Conservation (phyloP, 257 asterid genomes). For the Solanum tarijense region DNA sequence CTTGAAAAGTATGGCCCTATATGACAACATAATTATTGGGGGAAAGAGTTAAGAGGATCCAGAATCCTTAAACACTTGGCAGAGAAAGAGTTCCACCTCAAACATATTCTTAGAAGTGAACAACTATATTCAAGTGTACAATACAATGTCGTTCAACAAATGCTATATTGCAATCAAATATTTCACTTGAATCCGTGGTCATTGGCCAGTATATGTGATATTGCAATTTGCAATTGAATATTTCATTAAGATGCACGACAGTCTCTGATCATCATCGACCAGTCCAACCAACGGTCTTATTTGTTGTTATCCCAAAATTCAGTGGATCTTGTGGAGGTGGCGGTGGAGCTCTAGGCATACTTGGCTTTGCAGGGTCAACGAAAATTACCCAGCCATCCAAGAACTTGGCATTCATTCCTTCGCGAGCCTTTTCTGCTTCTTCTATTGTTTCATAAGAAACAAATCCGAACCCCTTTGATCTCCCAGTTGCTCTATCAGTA, state of each 20-base stretch:
- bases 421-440: slow-evolving; percentile 89
- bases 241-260: neutral
- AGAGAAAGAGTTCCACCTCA: neutral
- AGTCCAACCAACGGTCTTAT: slow-evolving; percentile 84
- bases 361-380: slow-evolving; percentile 88
- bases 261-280: slow-evolving; percentile 18
- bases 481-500: slow-evolving; percentile 66
- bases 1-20: neutral
- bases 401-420: slow-evolving; percentile 78
- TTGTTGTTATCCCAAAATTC: slow-evolving; percentile 50
- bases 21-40: neutral
- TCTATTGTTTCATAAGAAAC: slow-evolving; percentile 63
- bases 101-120: neutral
- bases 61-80: neutral
- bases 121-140: neutral
- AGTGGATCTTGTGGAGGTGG: slow-evolving; percentile 30
- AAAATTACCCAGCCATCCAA: slow-evolving; percentile 96
- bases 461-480: slow-evolving; percentile 90
- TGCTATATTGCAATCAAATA: neutral
- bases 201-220: neutral
- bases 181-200: neutral
- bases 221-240: neutral
- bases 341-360: slow-evolving; percentile 44
- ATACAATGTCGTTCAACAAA: neutral
- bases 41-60: neutral